A percentile compares a stretch with the other conserved stretches of the same genome.
These are phyloP conservation scores for Neonectria ditissima DNA, from an alignment of 2,329 filamentous ascomycete genomes.

Conservation along the genomic window DNA sequence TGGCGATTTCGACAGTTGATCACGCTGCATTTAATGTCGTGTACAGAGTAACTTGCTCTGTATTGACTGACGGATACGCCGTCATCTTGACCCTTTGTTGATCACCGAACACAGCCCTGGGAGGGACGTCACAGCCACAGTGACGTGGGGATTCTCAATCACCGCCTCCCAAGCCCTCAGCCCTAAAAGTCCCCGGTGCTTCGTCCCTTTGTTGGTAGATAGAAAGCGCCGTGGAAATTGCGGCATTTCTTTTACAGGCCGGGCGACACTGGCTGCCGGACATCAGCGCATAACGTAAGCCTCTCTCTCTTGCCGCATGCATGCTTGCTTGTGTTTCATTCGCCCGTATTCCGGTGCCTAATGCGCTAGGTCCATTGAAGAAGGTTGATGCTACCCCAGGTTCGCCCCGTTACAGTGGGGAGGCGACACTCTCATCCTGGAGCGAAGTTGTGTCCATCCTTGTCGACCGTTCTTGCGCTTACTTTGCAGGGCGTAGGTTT, in stretches of 20 bases:
- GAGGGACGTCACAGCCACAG: background rate
- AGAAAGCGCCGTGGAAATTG: background rate
- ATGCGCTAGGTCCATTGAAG: background rate
- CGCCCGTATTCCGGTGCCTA: conserved; percentile 8
- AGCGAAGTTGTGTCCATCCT: background rate
- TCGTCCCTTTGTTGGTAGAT: background rate
- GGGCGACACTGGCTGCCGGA: background rate
- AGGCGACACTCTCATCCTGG: too few species aligned
- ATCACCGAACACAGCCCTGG: too few species aligned
- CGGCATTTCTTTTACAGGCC: background rate
- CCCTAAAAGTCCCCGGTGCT: background rate
- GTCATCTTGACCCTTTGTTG: too few species aligned
- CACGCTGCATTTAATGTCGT: background rate
- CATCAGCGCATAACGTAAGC: background rate
- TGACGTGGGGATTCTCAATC: background rate
- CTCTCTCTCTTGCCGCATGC: background rate
- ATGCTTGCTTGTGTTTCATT: background rate
- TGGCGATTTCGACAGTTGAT: background rate
- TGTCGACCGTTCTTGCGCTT: background rate
- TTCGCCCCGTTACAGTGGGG: conserved; percentile 10
- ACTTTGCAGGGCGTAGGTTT: background rate
- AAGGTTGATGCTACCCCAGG: conserved; percentile 1
- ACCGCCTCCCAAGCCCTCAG: background rate
- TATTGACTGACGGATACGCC: too few species aligned
- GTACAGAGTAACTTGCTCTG: too few species aligned